Percentiles rank a stretch among this genome's conserved stretches.
Evolutionary conservation across 352 stramenopile genomes (phyloP).

Genomic region (Phytophthora citricola): DNA sequence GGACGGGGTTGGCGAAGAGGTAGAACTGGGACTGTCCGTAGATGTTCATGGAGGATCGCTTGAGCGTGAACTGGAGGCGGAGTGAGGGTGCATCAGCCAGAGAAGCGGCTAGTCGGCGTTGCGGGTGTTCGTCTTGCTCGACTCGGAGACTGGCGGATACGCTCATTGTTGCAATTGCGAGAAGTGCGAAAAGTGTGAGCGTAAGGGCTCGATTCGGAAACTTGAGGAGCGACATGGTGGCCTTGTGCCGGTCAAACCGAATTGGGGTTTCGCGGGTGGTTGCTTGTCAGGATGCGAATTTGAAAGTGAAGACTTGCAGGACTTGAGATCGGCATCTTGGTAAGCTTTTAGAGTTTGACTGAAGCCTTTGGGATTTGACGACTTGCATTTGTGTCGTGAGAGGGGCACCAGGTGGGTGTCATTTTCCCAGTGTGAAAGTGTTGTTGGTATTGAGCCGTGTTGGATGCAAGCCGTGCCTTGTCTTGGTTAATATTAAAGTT

Average conservation of each 20-base stretch:
- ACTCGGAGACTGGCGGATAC: background rate
- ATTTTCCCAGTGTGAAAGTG: constrained; percentile 6
- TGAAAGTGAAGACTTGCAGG: constrained; percentile 14
- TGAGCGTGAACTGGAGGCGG: constrained; percentile 35
- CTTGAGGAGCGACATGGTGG: constrained; percentile 9
- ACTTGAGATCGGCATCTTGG: constrained; percentile 2
- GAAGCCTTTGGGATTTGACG: constrained; percentile 5
- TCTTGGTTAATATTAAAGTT: too few species aligned
- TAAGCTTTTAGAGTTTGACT: constrained; percentile 3
- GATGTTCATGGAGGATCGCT: constrained; percentile 40
- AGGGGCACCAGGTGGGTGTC: constrained; percentile 1
- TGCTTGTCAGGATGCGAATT: constrained; percentile 10
- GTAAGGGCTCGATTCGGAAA: constrained; percentile 3
- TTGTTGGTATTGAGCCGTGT: background rate
- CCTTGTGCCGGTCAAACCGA: background rate
- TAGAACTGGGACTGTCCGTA: constrained; percentile 39
- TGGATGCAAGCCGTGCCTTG: constrained; percentile 10
- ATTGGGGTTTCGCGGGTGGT: background rate
- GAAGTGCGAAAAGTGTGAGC: constrained; percentile 4
- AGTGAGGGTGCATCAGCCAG: constrained; percentile 8
- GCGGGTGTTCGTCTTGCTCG: background rate
- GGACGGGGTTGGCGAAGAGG: constrained; percentile 42
- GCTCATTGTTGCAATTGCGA: constrained; percentile 6
- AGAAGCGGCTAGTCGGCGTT: constrained; percentile 7
- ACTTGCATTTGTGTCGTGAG: constrained; percentile 10